A percentile compares a stretch with the other conserved stretches of the same genome.
Conservation (phyloP, 2,329 filamentous ascomycete genomes). For the Volutella citrinella region DNA sequence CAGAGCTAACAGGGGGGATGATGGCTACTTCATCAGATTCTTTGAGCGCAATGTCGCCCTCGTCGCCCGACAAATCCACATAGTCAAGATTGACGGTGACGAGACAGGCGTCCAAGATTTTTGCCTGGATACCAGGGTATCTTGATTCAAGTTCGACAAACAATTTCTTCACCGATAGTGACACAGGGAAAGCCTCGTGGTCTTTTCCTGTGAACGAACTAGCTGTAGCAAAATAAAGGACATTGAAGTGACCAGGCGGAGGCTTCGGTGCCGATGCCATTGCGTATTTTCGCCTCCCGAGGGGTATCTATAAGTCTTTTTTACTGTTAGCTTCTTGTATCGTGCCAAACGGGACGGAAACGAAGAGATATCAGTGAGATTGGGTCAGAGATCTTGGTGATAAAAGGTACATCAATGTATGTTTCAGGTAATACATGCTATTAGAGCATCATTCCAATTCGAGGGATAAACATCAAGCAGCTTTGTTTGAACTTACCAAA, state of each 20-base stretch:
- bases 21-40: slow-evolving; percentile 82
- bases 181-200: slow-evolving; percentile 63
- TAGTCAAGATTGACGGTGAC: slow-evolving; percentile 81
- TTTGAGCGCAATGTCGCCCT: slow-evolving; percentile 52
- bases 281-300: too few species aligned
- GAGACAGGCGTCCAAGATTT: slow-evolving; percentile 68
- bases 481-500: slow-evolving; percentile 38
- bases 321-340: slow-evolving; percentile 20
- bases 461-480: too few species aligned
- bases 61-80: slow-evolving; percentile 61
- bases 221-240: slow-evolving; percentile 80
- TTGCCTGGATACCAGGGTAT: slow-evolving; percentile 67
- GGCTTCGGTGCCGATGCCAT: slow-evolving; percentile 43
- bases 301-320: too few species aligned
- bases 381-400: slow-evolving; percentile 72
- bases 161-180: slow-evolving; percentile 59
- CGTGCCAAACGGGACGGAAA: slow-evolving; percentile 1
- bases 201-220: slow-evolving; percentile 68
- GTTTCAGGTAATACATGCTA: slow-evolving; percentile 61
- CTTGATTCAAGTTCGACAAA: slow-evolving; percentile 65
- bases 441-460: slow-evolving; percentile 48
- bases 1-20: slow-evolving; percentile 85
- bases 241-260: slow-evolving; percentile 65
- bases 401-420: slow-evolving; percentile 56
- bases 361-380: slow-evolving; percentile 14